Evolutionary conservation across 441 rosid species (phyloP).

Genomic region (Flueggea neowawraea): DNA sequence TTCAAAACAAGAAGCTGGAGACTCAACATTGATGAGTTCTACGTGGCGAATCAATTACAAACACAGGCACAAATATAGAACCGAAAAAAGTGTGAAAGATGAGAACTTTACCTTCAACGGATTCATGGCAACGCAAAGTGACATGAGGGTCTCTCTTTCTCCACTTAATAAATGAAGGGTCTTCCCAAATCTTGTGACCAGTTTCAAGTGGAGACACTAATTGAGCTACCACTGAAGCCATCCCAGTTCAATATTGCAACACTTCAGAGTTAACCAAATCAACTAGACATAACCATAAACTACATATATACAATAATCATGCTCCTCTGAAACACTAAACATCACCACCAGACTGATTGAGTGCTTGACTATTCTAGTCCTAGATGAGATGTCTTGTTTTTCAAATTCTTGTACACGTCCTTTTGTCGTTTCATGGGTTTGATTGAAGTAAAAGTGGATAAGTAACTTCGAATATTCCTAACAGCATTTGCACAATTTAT

Average conservation of each 20-base stretch:
- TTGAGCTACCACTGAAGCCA: constrained; percentile 56
- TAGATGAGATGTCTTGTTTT: too few relatives aligned
- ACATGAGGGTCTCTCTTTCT: constrained; percentile 93
- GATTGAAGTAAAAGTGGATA: too few relatives aligned
- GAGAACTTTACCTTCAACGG: constrained; percentile 56
- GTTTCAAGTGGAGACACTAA: constrained; percentile 52
- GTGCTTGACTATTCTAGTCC: too few relatives aligned
- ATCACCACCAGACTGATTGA: too few relatives aligned
- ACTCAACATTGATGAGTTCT: neutral
- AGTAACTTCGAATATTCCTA: too few relatives aligned
- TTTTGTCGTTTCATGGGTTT: too few relatives aligned
- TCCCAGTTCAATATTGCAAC: constrained; percentile 4
- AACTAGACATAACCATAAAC: neutral
- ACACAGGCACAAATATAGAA: neutral
- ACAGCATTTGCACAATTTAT: too few relatives aligned
- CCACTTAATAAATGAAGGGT: constrained; percentile 84
- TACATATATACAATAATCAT: too few relatives aligned
- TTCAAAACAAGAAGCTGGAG: neutral
- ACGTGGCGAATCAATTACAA: neutral
- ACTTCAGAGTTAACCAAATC: neutral
- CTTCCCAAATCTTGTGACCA: constrained; percentile 78
- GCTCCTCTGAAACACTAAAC: too few relatives aligned
- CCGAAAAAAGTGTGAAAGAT: neutral
- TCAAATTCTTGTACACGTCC: too few relatives aligned
- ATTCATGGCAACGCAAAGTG: constrained; percentile 84